Conservation (phyloP, 345 rosid species). For the Noccaea caerulescens region DNA sequence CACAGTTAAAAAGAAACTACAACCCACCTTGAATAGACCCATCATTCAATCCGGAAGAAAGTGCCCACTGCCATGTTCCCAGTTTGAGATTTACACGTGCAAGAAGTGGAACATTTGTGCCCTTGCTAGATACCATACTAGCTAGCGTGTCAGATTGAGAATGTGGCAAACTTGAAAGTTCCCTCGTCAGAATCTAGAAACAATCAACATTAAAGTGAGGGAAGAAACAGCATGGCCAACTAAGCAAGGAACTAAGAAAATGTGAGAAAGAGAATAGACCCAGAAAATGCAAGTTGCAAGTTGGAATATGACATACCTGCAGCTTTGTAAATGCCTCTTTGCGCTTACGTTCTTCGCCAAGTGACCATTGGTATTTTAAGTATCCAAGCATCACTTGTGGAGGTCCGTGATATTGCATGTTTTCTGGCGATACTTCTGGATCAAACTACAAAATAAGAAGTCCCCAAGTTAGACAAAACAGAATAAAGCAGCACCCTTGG, state of each 20-base stretch:
- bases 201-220: conserved; percentile 28
- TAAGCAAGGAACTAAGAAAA: conserved; percentile 25
- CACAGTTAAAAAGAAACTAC: conserved; percentile 32
- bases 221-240: conserved; percentile 31
- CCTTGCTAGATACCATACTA: conserved; percentile 54
- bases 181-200: conserved; percentile 68
- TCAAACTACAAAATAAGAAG: conserved; percentile 65
- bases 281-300: conserved; percentile 23
- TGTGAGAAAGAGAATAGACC: conserved; percentile 19
- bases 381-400: conserved; percentile 97
- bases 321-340: conserved; percentile 88
- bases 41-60: conserved; percentile 87
- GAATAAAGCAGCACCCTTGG: conserved; percentile 26
- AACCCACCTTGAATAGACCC: conserved; percentile 78
- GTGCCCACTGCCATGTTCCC: conserved; percentile 93
- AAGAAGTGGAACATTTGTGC: conserved; percentile 66
- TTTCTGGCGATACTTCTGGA: conserved; percentile 80
- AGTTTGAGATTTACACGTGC: conserved; percentile 86
- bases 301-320: conserved; percentile 57
- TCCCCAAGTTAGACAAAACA: conserved; percentile 28
- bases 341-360: conserved; percentile 93
- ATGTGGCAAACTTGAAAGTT: conserved; percentile 65
- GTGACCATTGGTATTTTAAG: conserved; percentile 95
- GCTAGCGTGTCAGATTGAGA: conserved; percentile 56
- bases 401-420: conserved; percentile 77